Conservation (phyloP, 1,284 basidiomycete species). For the Fomitopsis schrenkii region DNA sequence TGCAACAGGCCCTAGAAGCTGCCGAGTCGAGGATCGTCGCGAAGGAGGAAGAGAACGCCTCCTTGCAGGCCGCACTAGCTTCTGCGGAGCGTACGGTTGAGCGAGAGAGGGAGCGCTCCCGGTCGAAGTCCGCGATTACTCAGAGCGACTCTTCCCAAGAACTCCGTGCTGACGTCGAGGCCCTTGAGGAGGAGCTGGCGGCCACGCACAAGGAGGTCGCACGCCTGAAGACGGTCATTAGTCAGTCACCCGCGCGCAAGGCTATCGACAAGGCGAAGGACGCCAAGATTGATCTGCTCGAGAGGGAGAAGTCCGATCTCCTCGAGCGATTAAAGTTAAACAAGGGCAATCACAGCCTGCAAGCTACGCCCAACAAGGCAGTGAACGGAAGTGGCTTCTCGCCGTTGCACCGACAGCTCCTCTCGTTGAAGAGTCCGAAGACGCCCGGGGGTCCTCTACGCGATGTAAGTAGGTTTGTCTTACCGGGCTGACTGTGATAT, state of each 20-base stretch:
- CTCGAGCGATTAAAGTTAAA: slow-evolving; percentile 61
- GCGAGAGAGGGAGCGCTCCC: slow-evolving; percentile 32
- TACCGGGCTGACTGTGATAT: neutral
- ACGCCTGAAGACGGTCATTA: slow-evolving; percentile 61
- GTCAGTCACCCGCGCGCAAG: slow-evolving; percentile 70
- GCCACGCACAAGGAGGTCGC: slow-evolving; percentile 80
- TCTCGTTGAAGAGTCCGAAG: slow-evolving; percentile 61
- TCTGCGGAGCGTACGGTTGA: slow-evolving; percentile 59
- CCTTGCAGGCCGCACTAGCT: slow-evolving; percentile 48
- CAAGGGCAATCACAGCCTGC: slow-evolving; percentile 39
- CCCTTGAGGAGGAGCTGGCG: slow-evolving; percentile 75
- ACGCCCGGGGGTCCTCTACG: slow-evolving; percentile 73
- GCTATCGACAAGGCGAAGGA: slow-evolving; percentile 74
- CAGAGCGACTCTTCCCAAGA: slow-evolving; percentile 30
- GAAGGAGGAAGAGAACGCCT: slow-evolving; percentile 52
- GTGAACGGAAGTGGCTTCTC: slow-evolving; percentile 57
- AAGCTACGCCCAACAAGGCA: slow-evolving; percentile 48
- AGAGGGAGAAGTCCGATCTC: slow-evolving; percentile 72
- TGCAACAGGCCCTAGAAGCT: slow-evolving; percentile 70
- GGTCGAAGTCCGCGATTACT: slow-evolving; percentile 31
- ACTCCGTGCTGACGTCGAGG: slow-evolving; percentile 48
- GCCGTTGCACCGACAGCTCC: slow-evolving; percentile 66
- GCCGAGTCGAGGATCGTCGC: slow-evolving; percentile 60
- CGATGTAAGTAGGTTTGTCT: slow-evolving; percentile 50
- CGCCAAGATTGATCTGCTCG: slow-evolving; percentile 65